These are phyloP conservation scores for Krasilnikovozyma curviuscula DNA, from an alignment of 768 basidiomycete species.

Conservation along the genomic window DNA sequence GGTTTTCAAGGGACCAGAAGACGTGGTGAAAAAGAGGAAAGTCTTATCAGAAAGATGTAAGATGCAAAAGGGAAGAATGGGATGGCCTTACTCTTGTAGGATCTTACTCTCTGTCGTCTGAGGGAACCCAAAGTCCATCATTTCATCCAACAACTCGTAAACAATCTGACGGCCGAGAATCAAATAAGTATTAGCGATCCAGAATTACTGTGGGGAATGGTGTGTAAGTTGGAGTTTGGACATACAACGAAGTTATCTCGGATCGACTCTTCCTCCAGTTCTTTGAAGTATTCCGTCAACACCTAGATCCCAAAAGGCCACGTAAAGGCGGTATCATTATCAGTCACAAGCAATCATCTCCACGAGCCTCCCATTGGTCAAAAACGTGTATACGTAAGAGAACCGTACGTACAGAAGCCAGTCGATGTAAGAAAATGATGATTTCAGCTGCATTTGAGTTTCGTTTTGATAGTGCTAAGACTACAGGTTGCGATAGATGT, in stretches of 20 bases:
- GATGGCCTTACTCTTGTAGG: constrained; percentile 57
- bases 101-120: constrained; percentile 99
- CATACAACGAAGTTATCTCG: constrained; percentile 97
- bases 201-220: too few species aligned
- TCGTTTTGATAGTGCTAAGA: constrained; percentile 84
- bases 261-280: constrained; percentile 96
- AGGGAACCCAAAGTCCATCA: constrained; percentile 99
- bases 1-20: too few species aligned
- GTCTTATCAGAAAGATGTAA: too few species aligned
- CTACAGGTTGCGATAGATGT: too few species aligned
- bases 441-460: constrained; percentile 92
- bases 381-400: too few species aligned
- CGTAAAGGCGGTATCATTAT: background rate
- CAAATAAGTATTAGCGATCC: too few species aligned
- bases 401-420: constrained; percentile 38
- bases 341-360: background rate
- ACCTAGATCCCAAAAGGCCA: constrained; percentile 34
- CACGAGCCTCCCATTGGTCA: too few species aligned
- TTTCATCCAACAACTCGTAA: constrained; percentile 95
- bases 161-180: too few species aligned
- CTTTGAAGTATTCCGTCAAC: constrained; percentile 96
- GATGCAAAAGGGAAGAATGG: background rate
- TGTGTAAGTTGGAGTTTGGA: too few species aligned
- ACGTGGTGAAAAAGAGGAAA: too few species aligned
- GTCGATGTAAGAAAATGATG: constrained; percentile 85